Conservation (phyloP, 208 protist genomes). For the Histomonas meleagridis region DNA sequence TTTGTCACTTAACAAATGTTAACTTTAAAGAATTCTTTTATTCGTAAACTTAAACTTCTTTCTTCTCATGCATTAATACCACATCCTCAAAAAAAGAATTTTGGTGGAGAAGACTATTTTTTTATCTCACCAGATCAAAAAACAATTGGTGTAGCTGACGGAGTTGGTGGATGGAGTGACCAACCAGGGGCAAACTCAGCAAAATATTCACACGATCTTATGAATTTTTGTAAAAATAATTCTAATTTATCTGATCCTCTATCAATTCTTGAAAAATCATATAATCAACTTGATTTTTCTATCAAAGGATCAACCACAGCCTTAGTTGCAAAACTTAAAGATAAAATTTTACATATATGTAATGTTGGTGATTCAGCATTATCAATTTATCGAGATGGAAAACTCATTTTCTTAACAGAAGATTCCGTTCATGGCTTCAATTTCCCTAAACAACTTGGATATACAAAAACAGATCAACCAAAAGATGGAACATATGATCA, state of each 20-base stretch:
- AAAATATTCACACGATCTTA: neutral
- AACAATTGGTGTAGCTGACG: conserved; percentile 4
- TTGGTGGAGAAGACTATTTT: neutral
- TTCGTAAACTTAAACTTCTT: too few relatives aligned
- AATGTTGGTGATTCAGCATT: conserved; percentile 10
- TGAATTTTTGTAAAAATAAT: neutral
- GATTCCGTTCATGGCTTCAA: neutral
- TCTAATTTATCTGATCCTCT: neutral
- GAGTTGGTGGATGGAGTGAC: conserved; percentile 12
- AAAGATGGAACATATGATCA: neutral
- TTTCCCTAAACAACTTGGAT: neutral
- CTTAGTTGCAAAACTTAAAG: neutral
- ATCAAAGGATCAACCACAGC: neutral
- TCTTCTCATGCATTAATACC: too few relatives aligned
- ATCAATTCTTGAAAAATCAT: neutral
- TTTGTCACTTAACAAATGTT: too few relatives aligned
- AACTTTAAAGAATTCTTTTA: too few relatives aligned
- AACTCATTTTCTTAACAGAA: neutral
- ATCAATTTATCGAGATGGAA: neutral
- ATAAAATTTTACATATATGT: neutral
- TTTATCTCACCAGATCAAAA: neutral
- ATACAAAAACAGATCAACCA: neutral
- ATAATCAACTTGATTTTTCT: neutral
- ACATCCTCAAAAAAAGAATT: neutral
- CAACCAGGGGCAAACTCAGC: neutral